phyloP scores from a whole-genome alignment of 441 rosid genomes.

The Theobroma grandiflorum region DNA sequence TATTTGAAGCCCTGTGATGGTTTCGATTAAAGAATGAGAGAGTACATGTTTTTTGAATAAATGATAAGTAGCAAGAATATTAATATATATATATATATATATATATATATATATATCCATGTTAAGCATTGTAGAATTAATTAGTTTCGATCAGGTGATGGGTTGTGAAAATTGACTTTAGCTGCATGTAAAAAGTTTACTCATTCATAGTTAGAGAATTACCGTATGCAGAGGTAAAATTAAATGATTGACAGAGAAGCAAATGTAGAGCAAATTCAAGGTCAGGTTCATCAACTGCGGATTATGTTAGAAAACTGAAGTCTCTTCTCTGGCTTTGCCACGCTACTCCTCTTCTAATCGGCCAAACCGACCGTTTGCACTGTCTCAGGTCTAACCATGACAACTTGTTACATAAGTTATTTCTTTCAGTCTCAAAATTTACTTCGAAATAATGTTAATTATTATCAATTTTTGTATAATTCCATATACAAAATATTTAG shows the following conservation, averaged over 20 bases:
- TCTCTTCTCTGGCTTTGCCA: slow-evolving; percentile 17
- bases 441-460: no score
- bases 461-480: no score
- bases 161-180: not conserved
- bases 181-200: not conserved
- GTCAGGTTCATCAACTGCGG: not conserved
- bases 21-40: not conserved
- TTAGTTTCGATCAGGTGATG: not conserved
- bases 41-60: not conserved
- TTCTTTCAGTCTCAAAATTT: no score
- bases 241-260: not conserved
- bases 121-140: not conserved
- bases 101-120: not conserved
- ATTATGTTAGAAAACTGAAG: not conserved
- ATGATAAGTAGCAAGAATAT: not conserved
- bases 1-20: no score
- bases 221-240: not conserved
- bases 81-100: no score
- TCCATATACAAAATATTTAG: no score
- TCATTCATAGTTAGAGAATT: not conserved
- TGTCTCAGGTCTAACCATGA: no score
- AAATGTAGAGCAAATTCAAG: not conserved
- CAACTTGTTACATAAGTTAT: no score
- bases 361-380: not conserved
- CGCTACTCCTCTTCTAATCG: not conserved